Conservation (phyloP, 2,329 filamentous ascomycete species). For the Xylariales sp. region DNA sequence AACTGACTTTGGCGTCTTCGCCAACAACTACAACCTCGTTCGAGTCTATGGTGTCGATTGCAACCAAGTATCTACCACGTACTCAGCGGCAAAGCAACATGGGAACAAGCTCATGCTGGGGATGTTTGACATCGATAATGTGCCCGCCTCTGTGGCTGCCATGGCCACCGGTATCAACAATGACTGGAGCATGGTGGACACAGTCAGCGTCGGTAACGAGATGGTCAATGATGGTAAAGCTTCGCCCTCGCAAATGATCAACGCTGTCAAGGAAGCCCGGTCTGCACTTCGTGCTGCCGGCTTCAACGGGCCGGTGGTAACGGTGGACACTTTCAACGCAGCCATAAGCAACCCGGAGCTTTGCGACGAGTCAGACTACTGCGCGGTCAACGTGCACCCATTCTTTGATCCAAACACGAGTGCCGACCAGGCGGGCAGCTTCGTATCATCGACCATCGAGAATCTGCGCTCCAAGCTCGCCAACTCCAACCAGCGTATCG, state of each 20-base stretch:
- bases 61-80: constrained; percentile 61
- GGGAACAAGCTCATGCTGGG: constrained; percentile 71
- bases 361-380: constrained; percentile 72
- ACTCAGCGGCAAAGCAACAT: constrained; percentile 58
- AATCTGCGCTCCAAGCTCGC: constrained; percentile 37
- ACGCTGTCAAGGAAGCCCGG: constrained; percentile 55
- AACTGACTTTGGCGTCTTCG: constrained; percentile 56
- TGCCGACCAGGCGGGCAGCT: constrained; percentile 60
- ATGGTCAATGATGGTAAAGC: constrained; percentile 62
- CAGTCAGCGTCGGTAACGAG: constrained; percentile 78
- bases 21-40: constrained; percentile 53
- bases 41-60: constrained; percentile 82
- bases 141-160: constrained; percentile 51
- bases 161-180: constrained; percentile 56
- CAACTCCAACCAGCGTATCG: constrained; percentile 49
- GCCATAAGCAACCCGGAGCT: constrained; percentile 63
- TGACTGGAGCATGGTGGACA: constrained; percentile 67
- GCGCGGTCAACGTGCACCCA: constrained; percentile 76
- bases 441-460: constrained; percentile 54
- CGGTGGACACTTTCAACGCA: constrained; percentile 74
- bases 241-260: constrained; percentile 49
- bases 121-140: constrained; percentile 59
- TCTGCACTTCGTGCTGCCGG: constrained; percentile 54
- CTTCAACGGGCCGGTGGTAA: constrained; percentile 70
- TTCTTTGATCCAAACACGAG: constrained; percentile 69